Evolutionary conservation across 2,329 filamentous ascomycete species (phyloP), one percentile per base, ranked within the genome.

Genomic region (Colletotrichum noveboracense): DNA sequence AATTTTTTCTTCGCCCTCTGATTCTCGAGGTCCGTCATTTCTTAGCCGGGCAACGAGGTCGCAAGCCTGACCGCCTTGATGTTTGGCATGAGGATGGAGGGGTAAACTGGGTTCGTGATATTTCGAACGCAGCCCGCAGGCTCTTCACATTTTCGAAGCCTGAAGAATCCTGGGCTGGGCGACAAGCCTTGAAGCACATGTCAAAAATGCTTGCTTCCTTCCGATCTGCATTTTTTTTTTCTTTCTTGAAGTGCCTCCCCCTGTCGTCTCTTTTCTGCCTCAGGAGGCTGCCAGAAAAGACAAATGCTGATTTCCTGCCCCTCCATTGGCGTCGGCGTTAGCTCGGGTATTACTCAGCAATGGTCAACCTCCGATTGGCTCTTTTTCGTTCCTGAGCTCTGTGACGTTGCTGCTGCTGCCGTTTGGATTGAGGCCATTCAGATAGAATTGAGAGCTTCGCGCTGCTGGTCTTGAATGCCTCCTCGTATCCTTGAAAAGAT

Each of bases 31-130:
- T 43, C 56, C 43, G 64, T 73, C 69, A 75, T 73, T 24, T 72
- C 43, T 64, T 58, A 67, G 32, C 26, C 43, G 56, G 55, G 38
- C 69, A 68, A 62, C 43, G 26, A 75, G 16, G 71, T 21, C 14
- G 56, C 73, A 72, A 62, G 73, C 73, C 28, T 73, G 55, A 68
- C 56, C 68, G 69, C 56, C 56, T 71, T 21, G 32, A 16, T 64
- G 32, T 58, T 32, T 61, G 34, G 36, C 28, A 32, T 34, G 18
- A 34, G 9, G 56, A 30, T 26, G 26, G 30, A 24, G 21, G 61
- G 24, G 64, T 61, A 30, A 7, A n/a, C 10, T 21, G 28, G 28
- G 18, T 34, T 61, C n/a, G 32, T 65, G 61, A 65, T 43, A 3
- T 13, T 38, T 34, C 14, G 32, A 36, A 28, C 13, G 10, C n/a